These are phyloP conservation scores for Beverwykella pulmonaria DNA, from an alignment of 495 filamentous ascomycete species.

Conservation along the genomic window DNA sequence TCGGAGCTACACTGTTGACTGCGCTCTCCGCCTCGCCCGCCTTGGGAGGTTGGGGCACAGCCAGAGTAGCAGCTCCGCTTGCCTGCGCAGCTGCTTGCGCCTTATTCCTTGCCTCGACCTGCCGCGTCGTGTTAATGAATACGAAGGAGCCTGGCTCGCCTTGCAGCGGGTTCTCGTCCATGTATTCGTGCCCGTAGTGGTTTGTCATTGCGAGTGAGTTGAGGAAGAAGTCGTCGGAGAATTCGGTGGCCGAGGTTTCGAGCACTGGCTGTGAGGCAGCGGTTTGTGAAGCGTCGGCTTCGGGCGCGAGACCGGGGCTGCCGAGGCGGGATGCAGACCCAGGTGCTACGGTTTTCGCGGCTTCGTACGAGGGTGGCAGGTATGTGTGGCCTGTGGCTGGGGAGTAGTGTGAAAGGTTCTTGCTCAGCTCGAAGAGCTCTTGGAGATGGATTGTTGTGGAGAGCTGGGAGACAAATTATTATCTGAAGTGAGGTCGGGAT, in stretches of 20 bases:
- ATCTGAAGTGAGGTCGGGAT: no score
- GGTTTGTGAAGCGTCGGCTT: background rate
- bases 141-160: slow-evolving; percentile 88
- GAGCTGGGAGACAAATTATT: slow-evolving; percentile 58
- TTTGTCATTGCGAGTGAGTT: slow-evolving; percentile 34
- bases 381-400: slow-evolving; percentile 77
- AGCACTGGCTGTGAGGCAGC: background rate
- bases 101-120: slow-evolving; percentile 46
- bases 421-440: slow-evolving; percentile 64
- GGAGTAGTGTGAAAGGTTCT: slow-evolving; percentile 69
- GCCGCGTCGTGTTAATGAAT: slow-evolving; percentile 59
- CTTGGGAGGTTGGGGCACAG: slow-evolving; percentile 6
- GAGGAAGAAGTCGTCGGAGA: slow-evolving; percentile 37
- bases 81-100: slow-evolving; percentile 29
- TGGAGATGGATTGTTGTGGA: slow-evolving; percentile 64
- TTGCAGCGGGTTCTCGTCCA: slow-evolving; percentile 87
- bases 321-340: slow-evolving; percentile 8
- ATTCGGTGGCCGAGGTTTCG: slow-evolving; percentile 38
- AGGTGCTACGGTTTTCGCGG: slow-evolving; percentile 25
- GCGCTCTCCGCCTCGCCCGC: slow-evolving; percentile 13
- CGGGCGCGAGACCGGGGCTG: slow-evolving; percentile 2
- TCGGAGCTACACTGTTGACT: slow-evolving; percentile 28
- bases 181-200: slow-evolving; percentile 62
- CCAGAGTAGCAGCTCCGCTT: background rate
- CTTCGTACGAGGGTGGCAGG: slow-evolving; percentile 55